These are phyloP conservation scores for Cryomyces minteri DNA, from an alignment of 495 filamentous ascomycete genomes.

Conservation along the genomic window DNA sequence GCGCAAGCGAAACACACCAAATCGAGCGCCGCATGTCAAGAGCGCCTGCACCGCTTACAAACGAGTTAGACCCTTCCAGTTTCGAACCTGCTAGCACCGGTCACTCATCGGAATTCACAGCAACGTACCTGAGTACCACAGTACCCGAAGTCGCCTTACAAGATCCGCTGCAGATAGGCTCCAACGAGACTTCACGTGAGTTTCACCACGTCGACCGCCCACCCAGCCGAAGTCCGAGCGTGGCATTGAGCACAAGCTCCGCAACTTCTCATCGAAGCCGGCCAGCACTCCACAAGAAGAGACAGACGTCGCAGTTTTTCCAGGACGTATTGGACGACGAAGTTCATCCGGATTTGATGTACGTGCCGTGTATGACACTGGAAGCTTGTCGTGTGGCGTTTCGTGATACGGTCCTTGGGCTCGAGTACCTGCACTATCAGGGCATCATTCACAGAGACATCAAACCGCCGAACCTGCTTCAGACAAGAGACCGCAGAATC, in stretches of 20 bases:
- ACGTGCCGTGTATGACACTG: constrained; percentile 80
- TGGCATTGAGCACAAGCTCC: not conserved
- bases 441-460: constrained; percentile 97
- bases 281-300: too few species aligned
- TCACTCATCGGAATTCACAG: not conserved
- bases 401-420: constrained; percentile 77
- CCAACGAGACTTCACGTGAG: not conserved
- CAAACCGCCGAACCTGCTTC: constrained; percentile 92
- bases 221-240: not conserved
- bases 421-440: constrained; percentile 94
- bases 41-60: too few species aligned
- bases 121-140: not conserved
- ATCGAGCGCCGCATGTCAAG: not conserved
- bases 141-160: not conserved
- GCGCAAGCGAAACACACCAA: not conserved
- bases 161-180: not conserved
- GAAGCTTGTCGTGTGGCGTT: constrained; percentile 74
- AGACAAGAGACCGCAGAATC: constrained; percentile 65
- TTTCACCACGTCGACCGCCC: not conserved
- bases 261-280: too few species aligned
- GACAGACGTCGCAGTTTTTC: too few species aligned
- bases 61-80: not conserved
- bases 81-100: not conserved
- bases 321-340: not conserved
- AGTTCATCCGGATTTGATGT: constrained; percentile 42